phyloP scores from a whole-genome alignment of 768 basidiomycete genomes.

The Pholiota conissans region DNA sequence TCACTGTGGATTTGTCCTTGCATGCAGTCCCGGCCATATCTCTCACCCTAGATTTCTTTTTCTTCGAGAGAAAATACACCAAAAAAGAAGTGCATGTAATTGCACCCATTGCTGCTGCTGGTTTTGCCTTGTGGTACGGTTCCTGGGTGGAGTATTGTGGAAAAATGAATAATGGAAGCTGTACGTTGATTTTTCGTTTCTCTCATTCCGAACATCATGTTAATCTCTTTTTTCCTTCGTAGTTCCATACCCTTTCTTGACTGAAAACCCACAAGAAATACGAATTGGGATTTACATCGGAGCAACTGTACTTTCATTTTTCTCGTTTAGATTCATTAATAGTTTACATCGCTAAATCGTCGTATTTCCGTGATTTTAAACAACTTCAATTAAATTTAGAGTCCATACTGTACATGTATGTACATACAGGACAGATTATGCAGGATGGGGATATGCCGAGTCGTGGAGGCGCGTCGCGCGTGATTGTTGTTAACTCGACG shows the following conservation, averaged over 20 bases:
- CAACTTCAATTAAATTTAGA: too few relatives aligned
- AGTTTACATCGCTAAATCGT: slow-evolving; percentile 40
- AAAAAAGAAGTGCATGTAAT: slow-evolving; percentile 23
- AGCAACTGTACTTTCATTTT: slow-evolving; percentile 49
- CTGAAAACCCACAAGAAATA: slow-evolving; percentile 47
- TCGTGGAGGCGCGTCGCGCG: too few relatives aligned
- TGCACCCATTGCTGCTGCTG: slow-evolving; percentile 29
- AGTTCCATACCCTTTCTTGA: slow-evolving; percentile 89
- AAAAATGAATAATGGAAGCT: slow-evolving; percentile 50
- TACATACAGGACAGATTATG: too few relatives aligned
- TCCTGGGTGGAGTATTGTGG: slow-evolving; percentile 72
- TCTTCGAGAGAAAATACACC: slow-evolving; percentile 59
- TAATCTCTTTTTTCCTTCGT: slow-evolving; percentile 3
- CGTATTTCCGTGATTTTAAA: too few relatives aligned
- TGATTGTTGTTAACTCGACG: too few relatives aligned
- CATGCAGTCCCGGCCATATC: slow-evolving; percentile 63
- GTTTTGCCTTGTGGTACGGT: slow-evolving; percentile 49
- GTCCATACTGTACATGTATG: too few relatives aligned
- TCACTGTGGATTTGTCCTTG: slow-evolving; percentile 60
- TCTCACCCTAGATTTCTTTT: slow-evolving; percentile 66
- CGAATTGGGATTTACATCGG: slow-evolving; percentile 62
- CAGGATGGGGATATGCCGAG: too few relatives aligned
- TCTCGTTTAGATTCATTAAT: slow-evolving; percentile 62
- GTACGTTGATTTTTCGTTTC: slow-evolving; percentile 40
- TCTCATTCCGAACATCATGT: background rate